Percentiles rank a stretch among this genome's conserved stretches.
phyloP scores from a whole-genome alignment of 306 rosid genomes.

The Morella rubra region DNA sequence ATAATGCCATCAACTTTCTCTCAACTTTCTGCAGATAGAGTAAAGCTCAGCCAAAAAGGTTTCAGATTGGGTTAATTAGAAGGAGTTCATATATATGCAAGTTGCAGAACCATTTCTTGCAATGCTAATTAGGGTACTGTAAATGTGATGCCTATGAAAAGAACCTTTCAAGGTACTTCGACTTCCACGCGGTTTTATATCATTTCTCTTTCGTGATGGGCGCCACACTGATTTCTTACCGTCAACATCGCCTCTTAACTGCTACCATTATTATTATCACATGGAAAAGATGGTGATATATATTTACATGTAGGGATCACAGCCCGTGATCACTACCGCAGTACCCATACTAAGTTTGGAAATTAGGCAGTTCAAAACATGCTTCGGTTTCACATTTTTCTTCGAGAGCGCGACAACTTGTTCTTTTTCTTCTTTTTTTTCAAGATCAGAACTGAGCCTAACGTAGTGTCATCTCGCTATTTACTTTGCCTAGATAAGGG shows the following conservation, averaged over 20 bases:
- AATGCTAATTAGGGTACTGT: no score
- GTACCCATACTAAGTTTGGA: not conserved
- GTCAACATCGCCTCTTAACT: slow-evolving; percentile 4
- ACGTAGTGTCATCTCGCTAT: not conserved
- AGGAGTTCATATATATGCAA: slow-evolving; percentile 8
- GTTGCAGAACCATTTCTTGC: not conserved
- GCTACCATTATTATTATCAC: slow-evolving; percentile 35
- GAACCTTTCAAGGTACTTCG: not conserved
- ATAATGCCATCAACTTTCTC: slow-evolving; percentile 28
- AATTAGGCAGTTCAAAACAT: not conserved
- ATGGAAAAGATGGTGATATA: slow-evolving; percentile 18
- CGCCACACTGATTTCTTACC: slow-evolving; percentile 11
- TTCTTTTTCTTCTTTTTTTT: not conserved
- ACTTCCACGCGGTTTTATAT: slow-evolving; percentile 27
- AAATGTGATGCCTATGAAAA: no score
- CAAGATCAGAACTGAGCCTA: not conserved
- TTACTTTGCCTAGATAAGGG: not conserved
- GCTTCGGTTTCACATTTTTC: not conserved
- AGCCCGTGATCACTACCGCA: slow-evolving; percentile 20
- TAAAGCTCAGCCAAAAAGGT: slow-evolving; percentile 14
- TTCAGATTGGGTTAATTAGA: slow-evolving; percentile 38
- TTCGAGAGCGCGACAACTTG: not conserved
- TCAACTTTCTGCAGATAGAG: slow-evolving; percentile 6
- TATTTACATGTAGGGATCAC: slow-evolving; percentile 16
- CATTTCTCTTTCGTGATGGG: slow-evolving; percentile 24